These are phyloP conservation scores for Ceratopteris richardii DNA, from an alignment of 75 land plant species.

Conservation along the genomic window DNA sequence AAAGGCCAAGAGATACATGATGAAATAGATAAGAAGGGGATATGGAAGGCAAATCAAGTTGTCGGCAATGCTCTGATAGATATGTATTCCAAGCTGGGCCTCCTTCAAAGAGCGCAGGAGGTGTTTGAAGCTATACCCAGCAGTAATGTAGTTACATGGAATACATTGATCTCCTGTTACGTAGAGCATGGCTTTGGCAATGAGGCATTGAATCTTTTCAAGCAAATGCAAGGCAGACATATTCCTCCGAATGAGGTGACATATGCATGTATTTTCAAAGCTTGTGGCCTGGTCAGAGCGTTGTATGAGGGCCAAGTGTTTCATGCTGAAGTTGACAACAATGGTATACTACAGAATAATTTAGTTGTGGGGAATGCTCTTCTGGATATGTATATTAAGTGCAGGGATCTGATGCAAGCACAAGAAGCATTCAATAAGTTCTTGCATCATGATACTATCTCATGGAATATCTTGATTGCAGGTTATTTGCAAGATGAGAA, in stretches of 20 bases:
- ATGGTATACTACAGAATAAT: constrained; percentile 22
- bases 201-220: constrained; percentile 31
- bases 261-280: constrained; percentile 41
- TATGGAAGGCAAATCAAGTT: constrained; percentile 9
- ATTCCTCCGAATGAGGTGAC: constrained; percentile 42
- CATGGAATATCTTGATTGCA: constrained; percentile 54
- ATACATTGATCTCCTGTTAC: constrained; percentile 45
- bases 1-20: constrained; percentile 42
- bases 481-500: constrained; percentile 37
- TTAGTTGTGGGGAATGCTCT: constrained; percentile 40
- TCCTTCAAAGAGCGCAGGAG: not conserved
- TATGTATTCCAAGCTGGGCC: constrained; percentile 8
- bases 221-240: constrained; percentile 27
- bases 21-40: constrained; percentile 21
- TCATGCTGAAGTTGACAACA: constrained; percentile 26
- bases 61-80: constrained; percentile 4
- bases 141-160: constrained; percentile 59
- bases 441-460: constrained; percentile 10
- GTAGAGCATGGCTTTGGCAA: constrained; percentile 16
- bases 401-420: constrained; percentile 35
- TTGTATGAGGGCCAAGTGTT: constrained; percentile 34
- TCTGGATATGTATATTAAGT: constrained; percentile 59
- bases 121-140: constrained; percentile 11
- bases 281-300: constrained; percentile 25
- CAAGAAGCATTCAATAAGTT: constrained; percentile 33